Base-by-base conservation (phyloP, 2,329 filamentous ascomycete genomes). In the Drechslera avenae region DNA sequence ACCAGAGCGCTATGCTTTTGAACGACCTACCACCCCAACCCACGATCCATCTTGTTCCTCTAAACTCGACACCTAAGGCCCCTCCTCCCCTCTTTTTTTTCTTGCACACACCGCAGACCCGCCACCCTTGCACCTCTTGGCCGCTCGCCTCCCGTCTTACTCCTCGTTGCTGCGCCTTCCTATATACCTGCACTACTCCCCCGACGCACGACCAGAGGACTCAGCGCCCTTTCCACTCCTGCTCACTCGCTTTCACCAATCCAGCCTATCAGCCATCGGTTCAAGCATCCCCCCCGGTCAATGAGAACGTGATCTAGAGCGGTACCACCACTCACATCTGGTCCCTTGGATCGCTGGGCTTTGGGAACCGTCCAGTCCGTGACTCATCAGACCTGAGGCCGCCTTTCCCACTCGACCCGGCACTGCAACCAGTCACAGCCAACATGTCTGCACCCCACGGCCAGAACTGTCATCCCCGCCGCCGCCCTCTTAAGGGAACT, bases 391-490 rank as follows among this genome's bases (percentile, higher is more conserved):
- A 28, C 57, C 64, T 63, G 63, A 66, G 62, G 63, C 62, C 63
- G 59, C 54, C 58, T 56, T 64, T 58, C 51, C 62, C 59, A 51
- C 57, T 56, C 48, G 52, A 56, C 60, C 57, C 52, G 52, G 52
- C 61, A 57, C 50, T 58, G 45, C 52, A 56, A 43, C 65, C 65
- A 73, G 67, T 73, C 69, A 73, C 60, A 64, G 32, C 51, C 64
- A 69, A 57, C 61, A 75, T 75, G 73, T 70, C 70, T 48, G 61
- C 66, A 54, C 56, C 73, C 64, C 67, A 69, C 51, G 64, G 65
- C 53, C 69, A 78, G 56, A 77, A 68, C 53, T 66, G 66, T 56
- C 71, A 79, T 60, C 77, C 77, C 62, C 77, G 78, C 61, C 77
- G 78, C 62, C 75, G 76, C 40, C 71, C 76, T 74, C 55, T 67